Evolutionary conservation across 2,329 filamentous ascomycete genomes (phyloP), one percentile per base, ranked within the genome.

Genomic region (Aaosphaeria arxii): DNA sequence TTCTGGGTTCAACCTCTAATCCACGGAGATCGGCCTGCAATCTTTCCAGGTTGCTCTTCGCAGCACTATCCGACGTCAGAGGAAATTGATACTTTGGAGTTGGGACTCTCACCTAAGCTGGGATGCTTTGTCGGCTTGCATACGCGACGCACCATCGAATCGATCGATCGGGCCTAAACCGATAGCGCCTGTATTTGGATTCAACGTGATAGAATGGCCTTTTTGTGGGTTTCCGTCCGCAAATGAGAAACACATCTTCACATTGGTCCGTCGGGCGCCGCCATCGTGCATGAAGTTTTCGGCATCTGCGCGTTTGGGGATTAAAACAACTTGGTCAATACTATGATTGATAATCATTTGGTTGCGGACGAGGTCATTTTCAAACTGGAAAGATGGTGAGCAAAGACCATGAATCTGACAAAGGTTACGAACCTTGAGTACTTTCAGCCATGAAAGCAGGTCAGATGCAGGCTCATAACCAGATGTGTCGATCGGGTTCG

Each of bases 301-400:
- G 1, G 86, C 94, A 47, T 89, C 80, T 1, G 77, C 69, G 30
- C 88, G 77, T 30, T 86, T 77, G 47, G 84, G 77, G 46, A 96
- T 83, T 1, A 99, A 76, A 5, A 96, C 82, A 6, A 86, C 83
- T 67, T 96, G 91, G 52, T 99, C 94, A 45, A 96, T 89, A 5
- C 75, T 73, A 57, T 90, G 81, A 52, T 85, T 86, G 65, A 97
- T 94, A 61, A 99, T 86, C 42, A 97, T 75, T 50, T 91, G 86
- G 51, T 90, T 87, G 43, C 85, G 85, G 17, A 96, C 86, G 40
- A 88, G 72, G 17, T 88, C 81, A 56, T 92, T 84, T 51, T 94
- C 88, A 52, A 97, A 88, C 69, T 90, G 51, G 44, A 30, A 9
- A 24, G 30, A 33, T 5, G 46, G 39, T 67, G 49, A 67, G 59